These are phyloP conservation scores for Glonium stellatum DNA, from an alignment of 495 filamentous ascomycete genomes.

Conservation along the genomic window DNA sequence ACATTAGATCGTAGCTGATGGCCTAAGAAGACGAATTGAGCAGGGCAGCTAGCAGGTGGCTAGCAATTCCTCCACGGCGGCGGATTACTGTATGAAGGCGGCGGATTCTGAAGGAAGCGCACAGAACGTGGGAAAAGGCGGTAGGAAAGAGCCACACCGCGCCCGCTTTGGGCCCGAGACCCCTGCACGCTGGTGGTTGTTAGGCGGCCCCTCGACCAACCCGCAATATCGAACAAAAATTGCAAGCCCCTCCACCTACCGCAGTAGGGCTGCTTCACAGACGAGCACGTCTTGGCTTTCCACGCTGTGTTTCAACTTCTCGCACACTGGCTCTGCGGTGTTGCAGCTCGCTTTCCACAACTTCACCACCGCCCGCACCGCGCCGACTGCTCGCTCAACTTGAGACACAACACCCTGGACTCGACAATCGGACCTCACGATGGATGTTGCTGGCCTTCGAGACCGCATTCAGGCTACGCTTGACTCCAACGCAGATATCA, in stretches of 20 bases:
- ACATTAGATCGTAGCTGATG: too few relatives aligned
- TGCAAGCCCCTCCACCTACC: not conserved
- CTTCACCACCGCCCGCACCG: not conserved
- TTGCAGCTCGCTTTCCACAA: not conserved
- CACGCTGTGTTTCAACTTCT: not conserved
- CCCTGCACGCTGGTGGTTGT: not conserved
- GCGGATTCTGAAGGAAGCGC: not conserved
- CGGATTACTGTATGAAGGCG: not conserved
- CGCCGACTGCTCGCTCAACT: not conserved
- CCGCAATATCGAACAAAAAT: not conserved
- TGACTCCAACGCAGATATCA: conserved; percentile 73
- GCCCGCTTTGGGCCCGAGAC: not conserved
- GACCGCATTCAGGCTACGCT: conserved; percentile 84
- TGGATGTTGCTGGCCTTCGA: conserved; percentile 84
- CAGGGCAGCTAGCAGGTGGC: too few relatives aligned
- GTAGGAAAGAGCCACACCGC: not conserved
- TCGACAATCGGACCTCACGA: conserved; percentile 33
- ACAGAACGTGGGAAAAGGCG: not conserved
- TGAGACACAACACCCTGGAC: not conserved
- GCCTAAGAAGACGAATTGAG: too few relatives aligned
- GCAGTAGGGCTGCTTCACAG: not conserved
- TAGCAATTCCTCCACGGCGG: not conserved
- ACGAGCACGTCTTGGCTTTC: not conserved
- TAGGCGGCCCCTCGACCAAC: not conserved
- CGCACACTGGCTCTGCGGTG: conserved; percentile 1